A percentile compares a stretch with the other conserved stretches of the same genome.
phyloP scores from a whole-genome alignment of 2,329 filamentous ascomycete genomes.

The Aureobasidium subglaciale region DNA sequence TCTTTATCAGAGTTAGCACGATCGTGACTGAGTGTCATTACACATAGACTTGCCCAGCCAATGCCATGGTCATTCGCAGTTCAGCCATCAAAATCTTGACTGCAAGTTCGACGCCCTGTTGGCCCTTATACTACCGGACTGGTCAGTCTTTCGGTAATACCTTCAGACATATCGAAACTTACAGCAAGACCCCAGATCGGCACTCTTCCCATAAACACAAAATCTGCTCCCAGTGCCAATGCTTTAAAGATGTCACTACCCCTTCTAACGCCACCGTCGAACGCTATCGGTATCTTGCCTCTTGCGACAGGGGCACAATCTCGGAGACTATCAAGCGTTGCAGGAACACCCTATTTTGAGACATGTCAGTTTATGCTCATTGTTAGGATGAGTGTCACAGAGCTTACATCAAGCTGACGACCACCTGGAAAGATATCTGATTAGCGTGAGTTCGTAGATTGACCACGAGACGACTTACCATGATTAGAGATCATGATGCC shows the following conservation, averaged over 20 bases:
- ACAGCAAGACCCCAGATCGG: slow-evolving; percentile 45
- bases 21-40: not conserved
- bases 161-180: slow-evolving; percentile 16
- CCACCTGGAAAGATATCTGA: slow-evolving; percentile 22
- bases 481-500: slow-evolving; percentile 50
- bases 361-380: too few species aligned
- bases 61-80: slow-evolving; percentile 14
- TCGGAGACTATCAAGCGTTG: slow-evolving; percentile 43
- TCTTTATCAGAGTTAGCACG: not conserved
- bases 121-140: slow-evolving; percentile 28
- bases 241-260: slow-evolving; percentile 55
- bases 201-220: slow-evolving; percentile 42
- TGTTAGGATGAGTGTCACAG: too few species aligned
- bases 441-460: not conserved
- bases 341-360: slow-evolving; percentile 42
- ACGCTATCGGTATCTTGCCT: slow-evolving; percentile 51
- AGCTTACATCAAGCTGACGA: slow-evolving; percentile 45
- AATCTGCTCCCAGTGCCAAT: slow-evolving; percentile 45
- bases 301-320: slow-evolving; percentile 33
- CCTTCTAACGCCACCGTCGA: slow-evolving; percentile 53
- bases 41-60: slow-evolving; percentile 1
- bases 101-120: slow-evolving; percentile 29
- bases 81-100: slow-evolving; percentile 17
- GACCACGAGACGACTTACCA: slow-evolving; percentile 27
- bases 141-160: slow-evolving; percentile 14